Evolutionary conservation across 1,139 yeast species (phyloP).

Genomic region (Saccharomyces hybrid): DNA sequence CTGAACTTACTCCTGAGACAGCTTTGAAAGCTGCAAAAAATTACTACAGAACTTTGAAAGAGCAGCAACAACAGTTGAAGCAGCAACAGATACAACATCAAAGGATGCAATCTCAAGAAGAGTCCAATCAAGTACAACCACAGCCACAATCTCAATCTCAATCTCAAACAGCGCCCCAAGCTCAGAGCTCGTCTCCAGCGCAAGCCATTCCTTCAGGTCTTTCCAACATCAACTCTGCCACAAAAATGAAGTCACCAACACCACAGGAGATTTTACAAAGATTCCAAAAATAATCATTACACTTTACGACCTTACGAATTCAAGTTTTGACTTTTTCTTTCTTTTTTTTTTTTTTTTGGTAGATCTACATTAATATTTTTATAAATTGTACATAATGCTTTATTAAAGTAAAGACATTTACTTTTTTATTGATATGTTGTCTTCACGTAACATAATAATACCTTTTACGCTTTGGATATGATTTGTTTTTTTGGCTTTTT

Average conservation of each 20-base stretch:
- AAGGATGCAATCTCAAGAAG: background rate
- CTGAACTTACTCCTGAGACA: slow-evolving; percentile 27
- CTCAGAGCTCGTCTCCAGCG: background rate
- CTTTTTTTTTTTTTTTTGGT: background rate
- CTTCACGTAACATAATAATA: background rate
- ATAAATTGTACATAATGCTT: background rate
- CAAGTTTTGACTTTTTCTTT: background rate
- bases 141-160: background rate
- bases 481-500: background rate
- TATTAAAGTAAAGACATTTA: background rate
- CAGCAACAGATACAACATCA: slow-evolving; percentile 5
- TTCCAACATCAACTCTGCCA: slow-evolving; percentile 6
- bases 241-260: slow-evolving; percentile 26
- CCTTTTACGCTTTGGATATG: background rate
- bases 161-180: slow-evolving; percentile 3
- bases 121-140: slow-evolving; percentile 1
- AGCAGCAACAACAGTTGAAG: slow-evolving; percentile 11
- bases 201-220: background rate
- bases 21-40: slow-evolving; percentile 32
- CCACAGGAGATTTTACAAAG: slow-evolving; percentile 32
- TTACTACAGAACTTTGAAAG: slow-evolving; percentile 19
- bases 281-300: slow-evolving; percentile 21
- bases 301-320: background rate
- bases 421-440: background rate
- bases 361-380: background rate